Evolutionary conservation across 345 rosid species (phyloP).

Genomic region (Limnanthes douglasii): DNA sequence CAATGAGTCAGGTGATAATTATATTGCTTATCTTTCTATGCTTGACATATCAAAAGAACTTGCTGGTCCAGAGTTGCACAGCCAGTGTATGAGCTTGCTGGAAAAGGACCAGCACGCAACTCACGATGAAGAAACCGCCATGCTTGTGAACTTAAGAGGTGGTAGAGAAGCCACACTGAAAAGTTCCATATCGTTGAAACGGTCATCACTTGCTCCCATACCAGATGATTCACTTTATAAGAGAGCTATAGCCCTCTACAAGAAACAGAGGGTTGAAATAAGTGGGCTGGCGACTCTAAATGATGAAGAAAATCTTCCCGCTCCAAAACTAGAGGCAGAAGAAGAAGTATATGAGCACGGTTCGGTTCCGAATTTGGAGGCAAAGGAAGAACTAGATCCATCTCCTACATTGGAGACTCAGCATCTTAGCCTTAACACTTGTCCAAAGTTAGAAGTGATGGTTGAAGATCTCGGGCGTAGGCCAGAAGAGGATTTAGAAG

Average conservation of each 20-base stretch:
- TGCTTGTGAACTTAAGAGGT: constrained; percentile 55
- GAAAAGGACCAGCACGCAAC: constrained; percentile 16
- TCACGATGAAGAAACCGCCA: constrained; percentile 22
- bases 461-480: constrained; percentile 5
- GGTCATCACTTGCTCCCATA: constrained; percentile 35
- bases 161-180: constrained; percentile 51
- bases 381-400: too few relatives aligned
- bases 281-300: constrained; percentile 17
- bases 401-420: too few relatives aligned
- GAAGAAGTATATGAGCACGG: constrained; percentile 14
- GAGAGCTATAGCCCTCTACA: constrained; percentile 76
- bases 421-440: not conserved
- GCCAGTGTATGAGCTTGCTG: constrained; percentile 29
- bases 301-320: constrained; percentile 13
- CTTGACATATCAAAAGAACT: constrained; percentile 78
- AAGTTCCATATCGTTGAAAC: constrained; percentile 21
- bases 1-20: constrained; percentile 13
- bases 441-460: constrained; percentile 5
- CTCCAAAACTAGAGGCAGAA: constrained; percentile 12
- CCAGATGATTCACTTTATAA: constrained; percentile 42
- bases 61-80: constrained; percentile 44
- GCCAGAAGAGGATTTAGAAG: constrained; percentile 12
- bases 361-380: constrained; percentile 5
- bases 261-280: constrained; percentile 41
- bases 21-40: constrained; percentile 84